These are phyloP conservation scores for Plasmodium gallinaceum DNA, from an alignment of 169 alveolate genomes.

Conservation along the genomic window DNA sequence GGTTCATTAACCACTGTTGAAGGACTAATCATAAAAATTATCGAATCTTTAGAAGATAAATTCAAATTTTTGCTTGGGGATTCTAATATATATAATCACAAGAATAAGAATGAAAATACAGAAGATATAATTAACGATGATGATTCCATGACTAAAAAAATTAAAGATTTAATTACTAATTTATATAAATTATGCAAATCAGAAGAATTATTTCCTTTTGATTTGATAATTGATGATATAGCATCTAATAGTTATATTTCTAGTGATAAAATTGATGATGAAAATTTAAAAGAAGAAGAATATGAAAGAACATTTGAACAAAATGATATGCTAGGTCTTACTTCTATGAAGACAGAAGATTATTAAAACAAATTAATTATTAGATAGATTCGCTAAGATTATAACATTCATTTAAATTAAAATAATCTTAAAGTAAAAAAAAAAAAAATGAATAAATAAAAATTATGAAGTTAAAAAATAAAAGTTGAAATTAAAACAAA, in stretches of 20 bases:
- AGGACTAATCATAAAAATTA: constrained; percentile 92
- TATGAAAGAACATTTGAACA: constrained; percentile 94
- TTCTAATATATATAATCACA: constrained; percentile 83
- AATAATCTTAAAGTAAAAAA: no score
- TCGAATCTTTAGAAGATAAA: constrained; percentile 87
- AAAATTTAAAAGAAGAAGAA: constrained; percentile 85
- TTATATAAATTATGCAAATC: constrained; percentile 67
- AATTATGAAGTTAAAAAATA: no score
- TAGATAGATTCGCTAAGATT: no score
- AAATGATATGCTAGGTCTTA: constrained; percentile 94
- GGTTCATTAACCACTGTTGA: constrained; percentile 93
- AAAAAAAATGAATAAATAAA: no score
- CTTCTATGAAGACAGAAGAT: constrained; percentile 93
- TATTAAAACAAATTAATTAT: constrained; percentile 47
- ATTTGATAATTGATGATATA: constrained; percentile 93
- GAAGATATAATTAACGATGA: constrained; percentile 69
- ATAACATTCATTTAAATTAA: no score
- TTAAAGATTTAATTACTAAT: constrained; percentile 32
- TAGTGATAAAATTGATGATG: constrained; percentile 83
- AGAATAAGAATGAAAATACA: constrained; percentile 83
- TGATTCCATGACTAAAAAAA: constrained; percentile 29
- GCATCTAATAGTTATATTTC: constrained; percentile 93
- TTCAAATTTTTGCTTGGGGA: constrained; percentile 96
- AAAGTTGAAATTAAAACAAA: no score
- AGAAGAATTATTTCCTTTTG: constrained; percentile 81